Evolutionary conservation across 2,329 filamentous ascomycete species (phyloP).

Genomic region (Ophiostoma sp.): DNA sequence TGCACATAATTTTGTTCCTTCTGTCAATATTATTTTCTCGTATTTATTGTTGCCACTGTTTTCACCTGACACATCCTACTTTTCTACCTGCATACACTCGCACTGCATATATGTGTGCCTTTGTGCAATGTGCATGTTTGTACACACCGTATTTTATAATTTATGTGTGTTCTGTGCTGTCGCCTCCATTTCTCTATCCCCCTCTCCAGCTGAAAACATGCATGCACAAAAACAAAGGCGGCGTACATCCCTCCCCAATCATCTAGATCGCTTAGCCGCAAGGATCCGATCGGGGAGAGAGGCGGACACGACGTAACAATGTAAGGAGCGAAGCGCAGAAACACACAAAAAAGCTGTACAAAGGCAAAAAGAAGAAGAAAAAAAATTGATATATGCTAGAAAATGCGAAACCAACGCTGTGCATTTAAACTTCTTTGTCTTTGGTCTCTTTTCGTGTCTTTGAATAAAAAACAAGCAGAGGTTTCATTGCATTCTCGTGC

Average conservation of each 20-base stretch:
- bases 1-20: background rate
- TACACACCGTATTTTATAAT: background rate
- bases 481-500: background rate
- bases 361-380: no score
- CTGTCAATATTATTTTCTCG: background rate
- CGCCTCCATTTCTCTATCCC: background rate
- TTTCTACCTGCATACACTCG: background rate
- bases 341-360: background rate
- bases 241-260: background rate
- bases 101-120: background rate
- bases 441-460: background rate
- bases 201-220: background rate
- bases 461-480: background rate
- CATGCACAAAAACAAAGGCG: no score
- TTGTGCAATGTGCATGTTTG: background rate
- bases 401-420: background rate
- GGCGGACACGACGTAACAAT: background rate
- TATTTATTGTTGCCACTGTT: background rate
- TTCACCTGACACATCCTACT: background rate
- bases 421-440: background rate
- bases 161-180: background rate
- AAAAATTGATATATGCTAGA: background rate
- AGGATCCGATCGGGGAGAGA: background rate
- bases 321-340: background rate
- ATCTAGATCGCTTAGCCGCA: background rate